A percentile compares a stretch with the other conserved stretches of the same genome.
Evolutionary conservation across 371 early-diverging fungal species (phyloP).

Genomic region (Apophysomyces sp.): DNA sequence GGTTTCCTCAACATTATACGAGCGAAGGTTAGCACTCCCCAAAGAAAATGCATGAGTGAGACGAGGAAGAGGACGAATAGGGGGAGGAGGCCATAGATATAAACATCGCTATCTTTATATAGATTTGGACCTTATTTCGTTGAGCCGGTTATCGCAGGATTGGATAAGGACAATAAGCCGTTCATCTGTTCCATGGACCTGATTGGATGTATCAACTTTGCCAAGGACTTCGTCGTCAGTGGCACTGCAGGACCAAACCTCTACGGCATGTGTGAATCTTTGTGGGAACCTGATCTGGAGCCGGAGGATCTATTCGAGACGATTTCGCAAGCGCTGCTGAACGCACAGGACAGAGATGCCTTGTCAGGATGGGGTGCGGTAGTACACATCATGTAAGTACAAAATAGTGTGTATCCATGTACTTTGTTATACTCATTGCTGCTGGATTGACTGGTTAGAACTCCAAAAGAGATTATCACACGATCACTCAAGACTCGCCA

Average conservation of each 20-base stretch:
- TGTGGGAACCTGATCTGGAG: constrained; percentile 97
- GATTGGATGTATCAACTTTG: constrained; percentile 96
- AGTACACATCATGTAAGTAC: constrained; percentile 87
- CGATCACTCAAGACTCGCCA: neutral
- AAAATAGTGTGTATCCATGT: neutral
- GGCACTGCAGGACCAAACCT: constrained; percentile 94
- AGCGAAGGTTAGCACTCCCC: constrained; percentile 68
- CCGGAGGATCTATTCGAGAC: constrained; percentile 99
- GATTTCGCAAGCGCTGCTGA: constrained; percentile 95
- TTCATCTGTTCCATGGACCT: constrained; percentile 97
- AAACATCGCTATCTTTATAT: neutral
- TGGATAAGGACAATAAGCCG: constrained; percentile 89
- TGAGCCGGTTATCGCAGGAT: constrained; percentile 96
- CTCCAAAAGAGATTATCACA: neutral
- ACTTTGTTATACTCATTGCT: neutral
- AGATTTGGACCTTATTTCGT: constrained; percentile 98
- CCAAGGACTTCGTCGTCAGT: constrained; percentile 95
- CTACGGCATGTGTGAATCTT: constrained; percentile 97
- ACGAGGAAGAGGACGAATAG: neutral
- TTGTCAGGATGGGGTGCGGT: constrained; percentile 99
- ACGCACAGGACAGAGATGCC: constrained; percentile 98
- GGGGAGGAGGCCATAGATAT: neutral
- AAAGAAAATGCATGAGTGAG: neutral
- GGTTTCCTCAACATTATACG: constrained; percentile 98
- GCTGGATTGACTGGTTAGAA: neutral